phyloP scores from a whole-genome alignment of 73 alveolate species.

The Halteria grandinella region DNA sequence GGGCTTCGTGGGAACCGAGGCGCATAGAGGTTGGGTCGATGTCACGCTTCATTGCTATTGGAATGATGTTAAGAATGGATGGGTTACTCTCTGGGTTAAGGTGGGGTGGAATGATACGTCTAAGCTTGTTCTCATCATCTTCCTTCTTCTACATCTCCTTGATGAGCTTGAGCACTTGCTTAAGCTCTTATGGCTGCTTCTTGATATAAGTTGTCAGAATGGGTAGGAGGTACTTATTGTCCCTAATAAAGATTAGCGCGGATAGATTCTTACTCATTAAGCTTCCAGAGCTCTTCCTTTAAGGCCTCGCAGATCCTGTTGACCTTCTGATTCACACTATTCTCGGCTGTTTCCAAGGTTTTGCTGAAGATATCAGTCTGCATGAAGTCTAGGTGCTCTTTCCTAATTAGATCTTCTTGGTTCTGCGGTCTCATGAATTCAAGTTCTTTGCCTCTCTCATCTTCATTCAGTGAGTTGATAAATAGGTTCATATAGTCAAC shows the following conservation, averaged over 20 bases:
- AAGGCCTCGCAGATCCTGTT: conserved; percentile 82
- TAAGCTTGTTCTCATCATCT: conserved; percentile 50
- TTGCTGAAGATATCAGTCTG: conserved; percentile 33
- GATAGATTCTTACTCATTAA: conserved; percentile 14
- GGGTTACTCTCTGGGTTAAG: conserved; percentile 75
- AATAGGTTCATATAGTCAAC: conserved; percentile 89
- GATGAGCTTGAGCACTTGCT: conserved; percentile 68
- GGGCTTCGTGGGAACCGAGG: conserved; percentile 87
- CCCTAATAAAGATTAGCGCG: conserved; percentile 20
- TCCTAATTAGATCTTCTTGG: conserved; percentile 63
- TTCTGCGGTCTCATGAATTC: conserved; percentile 76
- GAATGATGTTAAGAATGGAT: too few relatives aligned
- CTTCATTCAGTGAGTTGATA: conserved; percentile 87
- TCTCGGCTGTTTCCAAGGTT: conserved; percentile 24
- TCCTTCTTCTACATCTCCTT: conserved; percentile 76
- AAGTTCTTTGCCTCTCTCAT: conserved; percentile 82
- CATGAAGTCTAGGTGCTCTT: conserved; percentile 53
- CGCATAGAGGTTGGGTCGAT: conserved; percentile 69
- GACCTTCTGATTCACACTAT: conserved; percentile 68
- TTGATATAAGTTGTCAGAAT: conserved; percentile 77
- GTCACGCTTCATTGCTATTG: conserved; percentile 61
- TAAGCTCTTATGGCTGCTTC: conserved; percentile 85
- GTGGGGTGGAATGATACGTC: conserved; percentile 87
- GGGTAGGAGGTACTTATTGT: conserved; percentile 70
- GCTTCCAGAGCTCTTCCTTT: conserved; percentile 64